A percentile compares a stretch with the other conserved stretches of the same genome.
Conservation (phyloP, 257 asterid species). For the Rubia yunnanensis region DNA sequence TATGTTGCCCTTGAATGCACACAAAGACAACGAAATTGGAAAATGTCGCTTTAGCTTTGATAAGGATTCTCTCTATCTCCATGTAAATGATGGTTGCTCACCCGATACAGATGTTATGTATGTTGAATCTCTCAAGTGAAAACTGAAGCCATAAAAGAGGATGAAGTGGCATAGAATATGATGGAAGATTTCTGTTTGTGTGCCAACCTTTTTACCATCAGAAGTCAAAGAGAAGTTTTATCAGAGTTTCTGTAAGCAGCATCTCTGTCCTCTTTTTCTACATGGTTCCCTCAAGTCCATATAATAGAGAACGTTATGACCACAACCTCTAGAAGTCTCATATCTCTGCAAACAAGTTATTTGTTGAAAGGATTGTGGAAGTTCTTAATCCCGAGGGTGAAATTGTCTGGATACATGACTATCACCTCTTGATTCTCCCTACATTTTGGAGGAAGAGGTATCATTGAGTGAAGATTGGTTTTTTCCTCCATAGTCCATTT, state of each 20-base stretch:
- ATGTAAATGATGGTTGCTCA: too few species aligned
- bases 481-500: conserved; percentile 43
- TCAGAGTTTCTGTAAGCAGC: conserved; percentile 80
- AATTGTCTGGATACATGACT: conserved; percentile 44
- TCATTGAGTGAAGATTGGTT: conserved; percentile 36
- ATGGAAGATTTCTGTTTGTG: too few species aligned
- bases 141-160: too few species aligned
- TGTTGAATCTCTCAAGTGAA: too few species aligned
- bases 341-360: conserved; percentile 41
- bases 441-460: conserved; percentile 37
- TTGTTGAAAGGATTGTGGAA: conserved; percentile 40
- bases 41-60: too few species aligned
- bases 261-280: conserved; percentile 85
- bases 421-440: conserved; percentile 46
- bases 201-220: too few species aligned
- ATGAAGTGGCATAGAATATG: too few species aligned
- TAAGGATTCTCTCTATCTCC: too few species aligned
- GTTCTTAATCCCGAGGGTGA: conserved; percentile 50
- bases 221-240: too few species aligned
- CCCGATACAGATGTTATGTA: too few species aligned
- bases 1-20: too few species aligned
- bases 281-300: conserved; percentile 83
- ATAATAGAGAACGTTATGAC: conserved; percentile 79
- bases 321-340: conserved; percentile 48
- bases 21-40: too few species aligned